Conservation (phyloP, 2,329 filamentous ascomycete species). For the Claviceps sp. region DNA sequence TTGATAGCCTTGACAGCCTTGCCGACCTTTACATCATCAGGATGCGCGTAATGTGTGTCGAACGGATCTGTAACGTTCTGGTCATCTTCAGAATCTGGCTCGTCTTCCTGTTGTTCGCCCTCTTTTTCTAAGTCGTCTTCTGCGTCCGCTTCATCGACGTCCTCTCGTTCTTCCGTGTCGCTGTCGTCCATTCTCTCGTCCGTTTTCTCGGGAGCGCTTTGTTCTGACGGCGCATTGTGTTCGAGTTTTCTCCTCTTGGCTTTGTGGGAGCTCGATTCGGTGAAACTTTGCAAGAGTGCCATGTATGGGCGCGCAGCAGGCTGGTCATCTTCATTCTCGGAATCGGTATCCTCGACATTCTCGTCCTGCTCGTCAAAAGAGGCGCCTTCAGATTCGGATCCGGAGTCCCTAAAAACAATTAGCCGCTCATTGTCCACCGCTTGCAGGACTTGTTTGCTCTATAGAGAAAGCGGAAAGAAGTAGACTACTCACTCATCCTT, state of each 20-base stretch:
- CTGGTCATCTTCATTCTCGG: constrained; percentile 31
- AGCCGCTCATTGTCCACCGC: not conserved
- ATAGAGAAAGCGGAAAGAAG: not conserved
- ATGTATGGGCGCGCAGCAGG: constrained; percentile 37
- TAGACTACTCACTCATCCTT: constrained; percentile 21
- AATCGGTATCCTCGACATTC: constrained; percentile 23
- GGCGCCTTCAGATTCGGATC: constrained; percentile 6
- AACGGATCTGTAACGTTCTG: constrained; percentile 56
- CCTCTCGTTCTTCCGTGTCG: constrained; percentile 23
- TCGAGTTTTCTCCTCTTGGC: constrained; percentile 46
- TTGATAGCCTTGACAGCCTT: constrained; percentile 38
- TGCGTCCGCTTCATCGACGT: constrained; percentile 14
- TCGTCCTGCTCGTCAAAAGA: constrained; percentile 24
- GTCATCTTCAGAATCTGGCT: constrained; percentile 33
- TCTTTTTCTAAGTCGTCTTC: constrained; percentile 9
- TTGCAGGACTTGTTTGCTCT: not conserved
- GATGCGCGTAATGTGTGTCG: constrained; percentile 62
- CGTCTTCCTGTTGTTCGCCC: constrained; percentile 12
- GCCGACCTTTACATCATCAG: constrained; percentile 47
- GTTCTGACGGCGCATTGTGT: constrained; percentile 16
- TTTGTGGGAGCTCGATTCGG: constrained; percentile 29
- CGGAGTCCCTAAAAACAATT: constrained; percentile 5
- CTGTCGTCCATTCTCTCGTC: constrained; percentile 16
- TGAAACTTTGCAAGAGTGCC: constrained; percentile 44
- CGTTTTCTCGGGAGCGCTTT: constrained; percentile 9